Evolutionary conservation across 257 asterid species (phyloP), one percentile per base, ranked within the genome.

Genomic region (Capsicum chinense): DNA sequence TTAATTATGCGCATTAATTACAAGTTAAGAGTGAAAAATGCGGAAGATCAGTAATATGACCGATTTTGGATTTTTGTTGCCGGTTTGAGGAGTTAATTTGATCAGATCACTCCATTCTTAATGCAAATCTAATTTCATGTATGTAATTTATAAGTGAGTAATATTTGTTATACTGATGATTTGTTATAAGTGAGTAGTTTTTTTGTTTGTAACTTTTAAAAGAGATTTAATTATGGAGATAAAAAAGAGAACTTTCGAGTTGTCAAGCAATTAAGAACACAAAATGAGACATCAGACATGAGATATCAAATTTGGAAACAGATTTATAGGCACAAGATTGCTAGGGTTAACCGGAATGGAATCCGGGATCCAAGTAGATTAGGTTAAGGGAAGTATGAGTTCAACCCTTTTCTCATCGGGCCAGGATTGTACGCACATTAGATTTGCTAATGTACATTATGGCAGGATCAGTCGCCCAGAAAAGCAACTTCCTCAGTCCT

Each of bases 91-190:
- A 12, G 48, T 76, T 12, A 52, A 50, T 50, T 52, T 33, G 48
- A 76, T 76, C 63, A 76, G 63, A 76, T 76, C 81, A 76, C 63
- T 76, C 52, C 81, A 3, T 76, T 21, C 9, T 52, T 76, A n/a
- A 73, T 73, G 59, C 39, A 19, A 73, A 19, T 73, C n/a, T 48
- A 39, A 39, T 39, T 47, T 73, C 80, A 47, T 73, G 9, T 73
- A 12, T 73, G 19, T 6, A 1, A 68, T 68, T 70, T 44, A 70
- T 70, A 70, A 9, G 14, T 44, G 79, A 17, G 37, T 9, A 5
- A 42, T 26, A 44, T 71, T 71, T 71, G 79, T 71, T 44, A 70
- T 0, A 16, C 56, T 44, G 54, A 69, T 39, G 33, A 39, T 39
- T 26, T 26, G 33, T 26, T 26, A 26, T 64, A 64, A 64, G 33